phyloP scores from a whole-genome alignment of 2,329 filamentous ascomycete species.

The Fusarium lateritium region DNA sequence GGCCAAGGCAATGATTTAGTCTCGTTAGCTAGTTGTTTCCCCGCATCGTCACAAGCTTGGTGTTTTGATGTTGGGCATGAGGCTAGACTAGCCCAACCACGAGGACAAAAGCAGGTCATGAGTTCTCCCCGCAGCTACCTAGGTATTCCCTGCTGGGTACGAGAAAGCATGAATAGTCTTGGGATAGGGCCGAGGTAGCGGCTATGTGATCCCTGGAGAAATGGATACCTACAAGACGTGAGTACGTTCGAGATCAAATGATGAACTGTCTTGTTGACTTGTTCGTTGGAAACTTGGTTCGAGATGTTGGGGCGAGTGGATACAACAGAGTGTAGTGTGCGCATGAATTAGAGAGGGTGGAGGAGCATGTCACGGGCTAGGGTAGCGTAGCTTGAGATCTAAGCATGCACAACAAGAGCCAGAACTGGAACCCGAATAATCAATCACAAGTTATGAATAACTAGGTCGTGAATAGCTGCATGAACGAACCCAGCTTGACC shows the following conservation, averaged over 20 bases:
- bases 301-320: constrained; percentile 19
- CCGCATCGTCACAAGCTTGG: constrained; percentile 38
- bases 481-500: constrained; percentile 29
- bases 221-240: background rate
- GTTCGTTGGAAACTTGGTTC: background rate
- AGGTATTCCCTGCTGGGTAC: background rate
- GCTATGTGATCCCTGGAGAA: constrained; percentile 19
- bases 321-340: constrained; percentile 2
- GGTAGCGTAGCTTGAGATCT: constrained; percentile 6
- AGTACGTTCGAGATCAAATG: constrained; percentile 24
- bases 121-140: constrained; percentile 28
- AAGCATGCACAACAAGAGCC: background rate
- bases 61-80: constrained; percentile 36
- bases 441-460: constrained; percentile 3
- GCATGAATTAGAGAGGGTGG: constrained; percentile 16
- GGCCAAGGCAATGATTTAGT: constrained; percentile 10
- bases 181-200: constrained; percentile 16
- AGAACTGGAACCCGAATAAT: constrained; percentile 6
- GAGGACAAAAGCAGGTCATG: constrained; percentile 39
- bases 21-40: constrained; percentile 12
- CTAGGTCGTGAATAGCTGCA: constrained; percentile 25
- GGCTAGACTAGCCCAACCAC: constrained; percentile 34
- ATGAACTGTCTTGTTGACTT: constrained; percentile 14
- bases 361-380: constrained; percentile 29
- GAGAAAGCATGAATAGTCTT: constrained; percentile 4